phyloP scores from a whole-genome alignment of 352 stramenopile species.

The Globisporangium megalacanthum region DNA sequence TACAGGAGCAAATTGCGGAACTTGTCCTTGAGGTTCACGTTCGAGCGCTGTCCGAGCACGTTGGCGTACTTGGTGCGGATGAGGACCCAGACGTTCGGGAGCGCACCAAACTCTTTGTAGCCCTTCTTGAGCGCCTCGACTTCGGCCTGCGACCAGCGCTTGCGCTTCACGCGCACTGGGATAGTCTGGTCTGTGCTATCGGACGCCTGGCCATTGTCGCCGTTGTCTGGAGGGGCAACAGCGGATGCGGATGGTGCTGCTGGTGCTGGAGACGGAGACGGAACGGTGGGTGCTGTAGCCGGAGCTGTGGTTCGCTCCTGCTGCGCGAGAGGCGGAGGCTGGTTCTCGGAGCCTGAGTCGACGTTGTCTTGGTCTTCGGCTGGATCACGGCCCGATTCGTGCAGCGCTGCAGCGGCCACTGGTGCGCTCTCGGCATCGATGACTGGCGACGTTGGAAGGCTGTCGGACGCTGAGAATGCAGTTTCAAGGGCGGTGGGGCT shows the following conservation, averaged over 20 bases:
- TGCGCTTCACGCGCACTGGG: slow-evolving; percentile 20
- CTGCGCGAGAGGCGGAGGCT: background rate
- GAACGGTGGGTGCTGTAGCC: too few relatives aligned
- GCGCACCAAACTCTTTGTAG: slow-evolving; percentile 37
- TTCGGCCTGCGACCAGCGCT: slow-evolving; percentile 51
- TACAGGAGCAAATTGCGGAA: slow-evolving; percentile 67
- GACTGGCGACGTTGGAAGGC: slow-evolving; percentile 2
- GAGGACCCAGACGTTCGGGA: slow-evolving; percentile 57
- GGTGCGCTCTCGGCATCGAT: slow-evolving; percentile 4
- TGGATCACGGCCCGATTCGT: background rate
- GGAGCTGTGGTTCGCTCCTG: background rate
- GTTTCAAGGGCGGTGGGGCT: too few relatives aligned
- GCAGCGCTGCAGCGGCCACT: background rate
- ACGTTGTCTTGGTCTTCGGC: background rate
- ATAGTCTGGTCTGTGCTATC: slow-evolving; percentile 4
- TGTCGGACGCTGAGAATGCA: slow-evolving; percentile 4
- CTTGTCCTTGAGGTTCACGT: slow-evolving; percentile 84
- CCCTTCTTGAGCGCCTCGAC: slow-evolving; percentile 54
- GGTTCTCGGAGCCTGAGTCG: background rate
- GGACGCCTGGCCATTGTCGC: slow-evolving; percentile 7
- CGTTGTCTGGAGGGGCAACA: background rate
- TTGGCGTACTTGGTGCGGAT: slow-evolving; percentile 58
- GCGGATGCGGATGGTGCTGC: background rate
- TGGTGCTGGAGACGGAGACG: background rate
- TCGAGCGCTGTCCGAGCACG: slow-evolving; percentile 43